Base-by-base conservation (phyloP, 108 stramenopile genomes). In the Pseudonitzschia delicatissima region DNA sequence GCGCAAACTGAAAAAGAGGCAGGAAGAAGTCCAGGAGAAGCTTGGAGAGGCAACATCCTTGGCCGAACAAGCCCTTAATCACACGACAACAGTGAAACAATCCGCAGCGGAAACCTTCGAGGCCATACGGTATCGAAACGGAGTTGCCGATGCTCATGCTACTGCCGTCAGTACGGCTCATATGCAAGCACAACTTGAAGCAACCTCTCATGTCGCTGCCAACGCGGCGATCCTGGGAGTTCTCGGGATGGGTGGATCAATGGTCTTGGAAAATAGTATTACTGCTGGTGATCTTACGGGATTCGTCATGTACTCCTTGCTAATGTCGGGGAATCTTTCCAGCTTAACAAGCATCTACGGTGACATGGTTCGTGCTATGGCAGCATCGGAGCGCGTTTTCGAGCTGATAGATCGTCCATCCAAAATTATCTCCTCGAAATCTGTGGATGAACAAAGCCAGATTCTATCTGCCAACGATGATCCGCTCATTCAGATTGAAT, bases 271-370 rank as follows among this genome's bases (percentile, higher is more conserved):
- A 8, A 79, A 83, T 8, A 59, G 62, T 36, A 72, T 92, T 27
- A 65, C 78, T 28, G 87, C 88, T 2, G 94, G 94, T 0, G 88
- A 91, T 37, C 83, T 95, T 37, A 87, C 92, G 3, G 82, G 87
- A 45, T 95, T 95, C 79, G 74, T 95, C 26, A 90, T 95, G 91
- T 95, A 95, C 50, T 84, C 84, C 2, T 42, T 95, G 12, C 69
- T 91, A n/a, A 73, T 92, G 73, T 91, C 91, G 18, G 88, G 90
- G 7, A 92, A 91, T 73, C 26, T 93, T 3, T 69, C 71, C 50
- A 71, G 70, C 21, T 66, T 95, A 40, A 87, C 85, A 3, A 76
- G 81, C 7, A 83, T 85, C 0, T 95, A 92, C 65, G 72, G 86
- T 1, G 91, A 90, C 57, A 50, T 91, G 58, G 76, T 85, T 36